A percentile compares a stretch with the other conserved stretches of the same genome.
Evolutionary conservation across 768 basidiomycete genomes (phyloP).

Genomic region (Lactifluus rugatus): DNA sequence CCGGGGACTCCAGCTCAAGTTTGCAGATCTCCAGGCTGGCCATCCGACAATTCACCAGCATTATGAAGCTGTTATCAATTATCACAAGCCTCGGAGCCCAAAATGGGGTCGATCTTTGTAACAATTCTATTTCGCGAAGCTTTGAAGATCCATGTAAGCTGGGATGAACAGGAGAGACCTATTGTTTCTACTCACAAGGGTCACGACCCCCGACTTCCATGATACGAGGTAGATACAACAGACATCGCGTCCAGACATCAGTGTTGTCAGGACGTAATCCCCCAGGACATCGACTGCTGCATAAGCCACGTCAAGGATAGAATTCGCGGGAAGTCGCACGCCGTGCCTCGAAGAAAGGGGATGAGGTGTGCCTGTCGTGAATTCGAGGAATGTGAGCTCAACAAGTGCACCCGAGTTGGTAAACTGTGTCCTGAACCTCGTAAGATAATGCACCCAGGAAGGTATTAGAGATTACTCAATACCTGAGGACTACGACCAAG

Average conservation of each 20-base stretch:
- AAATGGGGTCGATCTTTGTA: not conserved
- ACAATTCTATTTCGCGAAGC: conserved; percentile 1
- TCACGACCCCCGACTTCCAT: conserved; percentile 4
- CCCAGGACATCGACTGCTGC: conserved; percentile 1
- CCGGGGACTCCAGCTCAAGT: not conserved
- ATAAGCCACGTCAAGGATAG: not conserved
- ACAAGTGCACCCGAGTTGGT: not conserved
- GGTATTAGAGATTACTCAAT: not conserved
- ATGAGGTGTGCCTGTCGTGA: conserved; percentile 2
- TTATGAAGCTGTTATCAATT: not conserved
- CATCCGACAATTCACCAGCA: not conserved
- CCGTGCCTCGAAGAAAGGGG: not conserved
- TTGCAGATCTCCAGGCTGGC: conserved; percentile 3
- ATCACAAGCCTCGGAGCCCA: conserved; percentile 1
- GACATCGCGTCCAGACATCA: not conserved
- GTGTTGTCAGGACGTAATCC: conserved; percentile 3
- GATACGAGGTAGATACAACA: conserved; percentile 1
- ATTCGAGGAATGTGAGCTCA: conserved; percentile 2
- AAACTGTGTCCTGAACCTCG: not conserved
- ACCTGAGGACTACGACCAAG: conserved; percentile 6
- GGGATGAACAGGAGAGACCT: not conserved
- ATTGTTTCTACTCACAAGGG: not conserved
- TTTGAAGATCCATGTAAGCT: not conserved
- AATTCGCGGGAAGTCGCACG: not conserved
- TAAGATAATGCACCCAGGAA: not conserved